A percentile compares a stretch with the other conserved stretches of the same genome.
phyloP scores from a whole-genome alignment of 176 grass and related monocot species.

The Melocanna baccifera region DNA sequence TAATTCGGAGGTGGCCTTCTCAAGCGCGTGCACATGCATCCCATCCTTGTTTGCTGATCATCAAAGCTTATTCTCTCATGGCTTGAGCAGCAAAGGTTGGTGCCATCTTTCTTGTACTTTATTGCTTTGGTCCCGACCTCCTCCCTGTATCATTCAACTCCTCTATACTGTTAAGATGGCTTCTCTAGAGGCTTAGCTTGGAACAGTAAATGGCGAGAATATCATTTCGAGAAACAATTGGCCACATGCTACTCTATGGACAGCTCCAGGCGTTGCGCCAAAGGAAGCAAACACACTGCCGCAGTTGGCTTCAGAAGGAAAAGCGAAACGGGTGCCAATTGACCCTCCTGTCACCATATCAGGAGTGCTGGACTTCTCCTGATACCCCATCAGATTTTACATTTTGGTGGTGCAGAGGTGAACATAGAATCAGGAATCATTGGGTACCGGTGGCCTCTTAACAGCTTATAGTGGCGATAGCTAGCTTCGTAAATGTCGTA shows the following conservation, averaged over 20 bases:
- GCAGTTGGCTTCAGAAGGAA: conserved; percentile 50
- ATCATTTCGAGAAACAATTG: conserved; percentile 73
- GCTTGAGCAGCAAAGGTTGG: no score
- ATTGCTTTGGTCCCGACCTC: no score
- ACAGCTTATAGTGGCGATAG: neutral
- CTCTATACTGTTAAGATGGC: conserved; percentile 68
- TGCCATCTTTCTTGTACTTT: no score
- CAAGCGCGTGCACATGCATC: no score
- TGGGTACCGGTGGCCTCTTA: neutral
- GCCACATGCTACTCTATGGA: conserved; percentile 89
- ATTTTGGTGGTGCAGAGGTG: neutral
- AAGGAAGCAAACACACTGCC: conserved; percentile 80
- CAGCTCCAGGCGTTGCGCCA: conserved; percentile 47
- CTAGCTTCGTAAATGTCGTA: no score
- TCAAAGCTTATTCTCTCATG: no score
- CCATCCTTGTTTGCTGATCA: no score
- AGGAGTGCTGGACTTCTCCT: conserved; percentile 79
- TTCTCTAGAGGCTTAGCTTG: conserved; percentile 60
- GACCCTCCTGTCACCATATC: conserved; percentile 47
- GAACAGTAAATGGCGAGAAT: conserved; percentile 63
- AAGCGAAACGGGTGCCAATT: conserved; percentile 58
- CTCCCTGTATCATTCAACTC: conserved; percentile 54
- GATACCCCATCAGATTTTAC: conserved; percentile 12
- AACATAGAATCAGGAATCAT: neutral
- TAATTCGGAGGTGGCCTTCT: no score